Base-by-base conservation (phyloP, 2,329 filamentous ascomycete genomes). In the Penicillium sp. region DNA sequence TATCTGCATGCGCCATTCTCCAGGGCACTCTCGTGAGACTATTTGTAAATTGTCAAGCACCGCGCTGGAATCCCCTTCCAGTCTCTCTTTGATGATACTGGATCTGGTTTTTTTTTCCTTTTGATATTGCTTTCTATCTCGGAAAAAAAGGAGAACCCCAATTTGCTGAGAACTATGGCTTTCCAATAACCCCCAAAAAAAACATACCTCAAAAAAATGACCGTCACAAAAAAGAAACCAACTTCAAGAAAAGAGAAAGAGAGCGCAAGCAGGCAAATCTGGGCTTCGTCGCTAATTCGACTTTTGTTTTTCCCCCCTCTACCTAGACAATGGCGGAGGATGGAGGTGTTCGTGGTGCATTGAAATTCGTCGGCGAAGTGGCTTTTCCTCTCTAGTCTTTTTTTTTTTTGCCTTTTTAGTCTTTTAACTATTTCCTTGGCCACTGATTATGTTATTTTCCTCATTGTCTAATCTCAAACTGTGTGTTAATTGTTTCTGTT, bases 281-380 rank as follows among this genome's bases (percentile, higher is more conserved):
- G 67, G 71, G 67, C 62, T 65, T 63, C 58, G 58, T 65, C 55
- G 63, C 65, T 61, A 56, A 63, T 63, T 60, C 65, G 55, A 61
- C 63, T 63, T 62, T 65, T 67, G 57, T 63, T 64, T 64, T 62
- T 61, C 50, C 65, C 62, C 66, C 70, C 63, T 71, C 71, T 71
- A 62, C 64, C 70, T 72, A 71, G 70, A 73, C 62, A 59, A 65
- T 66, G 65, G 70, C 66, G 68, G 70, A 72, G 65, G 69, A 54
- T 66, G 64, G 67, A 65, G 71, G 72, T 74, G 72, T 74, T 73
- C 62, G 64, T 68, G 72, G 71, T 72, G 72, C 69, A 70, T 68
- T 67, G 58, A 66, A 54, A 46, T 66, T 66, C 60, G 62, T 67
- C 64, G 70, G 71, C 70, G 69, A 71, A 68, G 66, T 72, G 67